Evolutionary conservation across 306 rosid species (phyloP).

Genomic region (Glycyrrhiza uralensis): DNA sequence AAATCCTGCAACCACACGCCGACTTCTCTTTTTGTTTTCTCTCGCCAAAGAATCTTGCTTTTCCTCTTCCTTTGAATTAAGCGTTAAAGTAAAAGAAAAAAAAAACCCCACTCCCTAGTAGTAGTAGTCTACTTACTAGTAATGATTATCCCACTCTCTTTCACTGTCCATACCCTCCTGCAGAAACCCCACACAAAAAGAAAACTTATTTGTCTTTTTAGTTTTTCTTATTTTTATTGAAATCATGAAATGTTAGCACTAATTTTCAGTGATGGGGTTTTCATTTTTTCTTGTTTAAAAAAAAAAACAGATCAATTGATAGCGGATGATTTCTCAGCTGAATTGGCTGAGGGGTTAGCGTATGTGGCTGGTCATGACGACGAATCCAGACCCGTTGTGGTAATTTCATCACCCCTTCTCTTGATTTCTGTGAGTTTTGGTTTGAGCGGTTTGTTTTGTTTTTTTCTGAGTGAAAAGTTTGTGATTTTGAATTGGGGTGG

Average conservation of each 20-base stretch:
- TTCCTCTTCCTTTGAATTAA: conserved; percentile 43
- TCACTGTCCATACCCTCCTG: no score
- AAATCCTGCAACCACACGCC: conserved; percentile 22
- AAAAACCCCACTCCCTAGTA: conserved; percentile 21
- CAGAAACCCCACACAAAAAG: background rate
- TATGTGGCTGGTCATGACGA: conserved; percentile 91
- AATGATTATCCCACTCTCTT: conserved; percentile 53
- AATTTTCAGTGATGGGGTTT: background rate
- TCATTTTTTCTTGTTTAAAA: background rate
- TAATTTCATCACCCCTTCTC: conserved; percentile 24
- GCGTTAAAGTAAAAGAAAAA: conserved; percentile 41
- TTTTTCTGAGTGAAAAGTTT: background rate
- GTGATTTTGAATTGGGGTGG: conserved; percentile 21
- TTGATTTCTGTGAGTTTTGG: background rate
- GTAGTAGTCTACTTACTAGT: conserved; percentile 9
- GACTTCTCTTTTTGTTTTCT: conserved; percentile 41
- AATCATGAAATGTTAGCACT: background rate
- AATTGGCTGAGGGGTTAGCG: conserved; percentile 90
- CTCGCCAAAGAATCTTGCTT: conserved; percentile 65
- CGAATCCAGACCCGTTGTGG: conserved; percentile 87
- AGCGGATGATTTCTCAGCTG: conserved; percentile 98
- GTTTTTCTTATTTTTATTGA: background rate
- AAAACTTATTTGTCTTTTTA: background rate
- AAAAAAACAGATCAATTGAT: conserved; percentile 59
- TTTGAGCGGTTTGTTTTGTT: background rate